Conservation (phyloP, 805 yeast genomes). For the Pichia californica region DNA sequence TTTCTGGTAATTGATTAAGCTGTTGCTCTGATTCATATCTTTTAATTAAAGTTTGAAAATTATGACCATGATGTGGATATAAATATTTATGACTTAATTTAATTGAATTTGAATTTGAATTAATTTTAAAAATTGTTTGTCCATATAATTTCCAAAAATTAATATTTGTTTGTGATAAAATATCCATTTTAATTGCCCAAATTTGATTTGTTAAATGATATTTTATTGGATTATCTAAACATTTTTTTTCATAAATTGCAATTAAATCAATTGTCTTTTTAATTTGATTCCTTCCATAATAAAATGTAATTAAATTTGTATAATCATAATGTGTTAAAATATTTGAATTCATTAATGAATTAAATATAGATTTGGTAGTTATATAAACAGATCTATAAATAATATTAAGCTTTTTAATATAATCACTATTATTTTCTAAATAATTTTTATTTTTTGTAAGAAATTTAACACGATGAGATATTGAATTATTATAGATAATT, state of each 20-base stretch:
- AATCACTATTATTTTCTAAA: not conserved
- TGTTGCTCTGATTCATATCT: conserved; percentile 4
- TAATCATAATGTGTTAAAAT: conserved; percentile 17
- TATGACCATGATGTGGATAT: conserved; percentile 7
- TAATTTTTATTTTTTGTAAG: conserved; percentile 1
- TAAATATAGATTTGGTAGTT: conserved; percentile 5
- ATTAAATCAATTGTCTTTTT: conserved; percentile 19
- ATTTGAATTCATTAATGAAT: not conserved
- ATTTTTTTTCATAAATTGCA: conserved; percentile 16
- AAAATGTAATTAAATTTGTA: conserved; percentile 20
- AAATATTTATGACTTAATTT: not conserved
- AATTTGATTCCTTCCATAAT: conserved; percentile 14
- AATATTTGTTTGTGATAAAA: conserved; percentile 21
- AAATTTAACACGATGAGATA: conserved; percentile 2
- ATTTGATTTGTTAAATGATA: conserved; percentile 18
- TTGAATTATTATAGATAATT: not conserved
- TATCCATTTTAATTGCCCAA: conserved; percentile 21
- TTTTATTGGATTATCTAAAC: not conserved
- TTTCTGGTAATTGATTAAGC: not conserved
- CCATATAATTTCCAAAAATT: conserved; percentile 23
- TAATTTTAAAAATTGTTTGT: conserved; percentile 1
- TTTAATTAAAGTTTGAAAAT: conserved; percentile 6
- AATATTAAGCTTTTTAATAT: not conserved
- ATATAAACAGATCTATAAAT: not conserved
- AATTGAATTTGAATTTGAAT: not conserved